These are phyloP conservation scores for Wickerhamiella kurtzmanii DNA, from an alignment of 805 yeast species.

Conservation along the genomic window DNA sequence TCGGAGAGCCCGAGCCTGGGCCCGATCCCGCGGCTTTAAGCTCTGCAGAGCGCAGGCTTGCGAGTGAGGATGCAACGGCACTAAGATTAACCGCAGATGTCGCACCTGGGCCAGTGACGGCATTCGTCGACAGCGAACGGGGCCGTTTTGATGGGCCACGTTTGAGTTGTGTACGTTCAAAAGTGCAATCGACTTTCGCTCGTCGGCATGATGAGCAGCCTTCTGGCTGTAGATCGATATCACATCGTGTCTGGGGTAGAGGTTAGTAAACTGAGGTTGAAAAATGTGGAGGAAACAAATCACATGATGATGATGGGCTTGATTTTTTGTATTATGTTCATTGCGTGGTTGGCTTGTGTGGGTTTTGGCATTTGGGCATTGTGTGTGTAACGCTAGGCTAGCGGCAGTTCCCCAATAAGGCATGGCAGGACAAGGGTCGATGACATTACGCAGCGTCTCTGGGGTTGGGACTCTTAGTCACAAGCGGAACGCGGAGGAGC, in stretches of 20 bases:
- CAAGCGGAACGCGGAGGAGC: too few relatives aligned
- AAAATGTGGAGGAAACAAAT: not conserved
- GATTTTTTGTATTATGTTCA: not conserved
- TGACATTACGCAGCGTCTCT: too few relatives aligned
- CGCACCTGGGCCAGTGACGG: not conserved
- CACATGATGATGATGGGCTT: not conserved
- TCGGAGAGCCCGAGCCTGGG: too few relatives aligned
- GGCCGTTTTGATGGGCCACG: slow-evolving; percentile 48
- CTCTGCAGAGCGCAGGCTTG: not conserved
- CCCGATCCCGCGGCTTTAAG: too few relatives aligned
- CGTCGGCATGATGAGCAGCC: slow-evolving; percentile 41
- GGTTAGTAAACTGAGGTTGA: slow-evolving; percentile 4
- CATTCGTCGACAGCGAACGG: slow-evolving; percentile 7
- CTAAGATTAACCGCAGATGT: not conserved
- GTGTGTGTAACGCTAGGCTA: too few relatives aligned
- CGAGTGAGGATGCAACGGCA: not conserved
- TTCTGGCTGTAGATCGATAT: slow-evolving; percentile 19
- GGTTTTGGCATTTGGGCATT: not conserved
- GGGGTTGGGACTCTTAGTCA: too few relatives aligned
- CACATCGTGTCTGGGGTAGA: slow-evolving; percentile 31
- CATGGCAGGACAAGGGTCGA: too few relatives aligned
- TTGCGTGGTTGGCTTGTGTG: not conserved
- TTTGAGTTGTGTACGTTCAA: slow-evolving; percentile 44
- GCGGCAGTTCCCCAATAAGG: too few relatives aligned
- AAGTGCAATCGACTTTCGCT: slow-evolving; percentile 39